These are phyloP conservation scores for Ustilago loliicola DNA, from an alignment of 1,284 basidiomycete species.

Conservation along the genomic window DNA sequence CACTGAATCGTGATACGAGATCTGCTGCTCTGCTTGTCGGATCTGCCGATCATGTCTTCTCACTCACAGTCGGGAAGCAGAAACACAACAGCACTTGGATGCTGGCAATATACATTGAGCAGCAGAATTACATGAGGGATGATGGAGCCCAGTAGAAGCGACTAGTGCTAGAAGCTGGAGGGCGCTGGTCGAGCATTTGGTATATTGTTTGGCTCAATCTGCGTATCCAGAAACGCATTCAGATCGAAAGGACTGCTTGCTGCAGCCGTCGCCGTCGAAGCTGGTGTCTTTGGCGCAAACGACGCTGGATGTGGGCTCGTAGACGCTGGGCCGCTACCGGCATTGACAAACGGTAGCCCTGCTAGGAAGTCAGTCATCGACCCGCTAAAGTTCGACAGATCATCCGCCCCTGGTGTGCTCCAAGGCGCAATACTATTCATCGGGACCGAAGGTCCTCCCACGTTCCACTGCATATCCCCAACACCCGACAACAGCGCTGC, in stretches of 20 bases:
- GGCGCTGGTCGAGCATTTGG: conserved; percentile 15
- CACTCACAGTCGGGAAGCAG: neutral
- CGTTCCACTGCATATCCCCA: conserved; percentile 29
- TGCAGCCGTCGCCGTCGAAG: conserved; percentile 15
- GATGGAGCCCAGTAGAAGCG: neutral
- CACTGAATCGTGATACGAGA: neutral
- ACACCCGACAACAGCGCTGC: conserved; percentile 22
- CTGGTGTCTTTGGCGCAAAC: conserved; percentile 30
- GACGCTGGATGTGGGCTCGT: conserved; percentile 23
- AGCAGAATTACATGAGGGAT: neutral
- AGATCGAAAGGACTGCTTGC: conserved; percentile 37
- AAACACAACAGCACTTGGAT: neutral
- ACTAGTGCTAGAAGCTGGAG: conserved; percentile 8
- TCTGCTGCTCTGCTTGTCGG: neutral
- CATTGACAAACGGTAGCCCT: conserved; percentile 33
- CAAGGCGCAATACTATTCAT: conserved; percentile 20
- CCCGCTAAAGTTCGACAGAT: conserved; percentile 21
- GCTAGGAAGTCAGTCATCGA: conserved; percentile 38
- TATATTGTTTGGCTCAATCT: conserved; percentile 17
- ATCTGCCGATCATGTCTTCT: neutral
- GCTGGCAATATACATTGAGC: neutral
- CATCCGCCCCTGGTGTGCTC: conserved; percentile 33
- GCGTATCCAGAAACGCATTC: conserved; percentile 44
- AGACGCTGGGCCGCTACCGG: neutral
- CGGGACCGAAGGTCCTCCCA: neutral